Evolutionary conservation across 192 early-diverging fungal genomes (phyloP).

Genomic region (Podila horticola): DNA sequence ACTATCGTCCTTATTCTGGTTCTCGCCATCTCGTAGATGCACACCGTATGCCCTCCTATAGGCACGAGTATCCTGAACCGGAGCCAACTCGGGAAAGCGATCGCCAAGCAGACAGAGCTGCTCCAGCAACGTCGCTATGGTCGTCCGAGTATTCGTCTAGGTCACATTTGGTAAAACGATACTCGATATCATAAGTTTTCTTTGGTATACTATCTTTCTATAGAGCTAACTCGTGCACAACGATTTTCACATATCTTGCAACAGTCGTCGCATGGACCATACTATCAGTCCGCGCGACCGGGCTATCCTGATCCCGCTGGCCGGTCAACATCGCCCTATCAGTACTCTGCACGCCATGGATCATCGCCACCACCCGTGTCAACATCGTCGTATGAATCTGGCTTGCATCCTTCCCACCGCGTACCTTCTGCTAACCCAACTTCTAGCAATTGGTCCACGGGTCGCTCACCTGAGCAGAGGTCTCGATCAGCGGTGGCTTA

Average conservation of each 20-base stretch:
- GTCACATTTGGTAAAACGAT: constrained; percentile 18
- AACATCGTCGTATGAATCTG: not conserved
- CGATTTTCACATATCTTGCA: not conserved
- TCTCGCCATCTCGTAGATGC: constrained; percentile 14
- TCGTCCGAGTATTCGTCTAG: constrained; percentile 24
- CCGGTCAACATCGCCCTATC: constrained; percentile 3
- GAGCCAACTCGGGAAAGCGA: not conserved
- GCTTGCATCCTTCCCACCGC: constrained; percentile 1
- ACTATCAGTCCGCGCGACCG: not conserved
- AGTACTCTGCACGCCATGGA: not conserved
- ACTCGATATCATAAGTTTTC: not conserved
- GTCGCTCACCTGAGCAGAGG: constrained; percentile 26
- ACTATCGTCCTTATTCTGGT: constrained; percentile 31
- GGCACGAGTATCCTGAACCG: constrained; percentile 21
- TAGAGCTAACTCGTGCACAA: not conserved
- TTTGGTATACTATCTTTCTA: not conserved
- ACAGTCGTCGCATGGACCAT: not conserved
- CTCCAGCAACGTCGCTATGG: not conserved
- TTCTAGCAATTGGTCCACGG: constrained; percentile 17
- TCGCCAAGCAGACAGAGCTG: not conserved
- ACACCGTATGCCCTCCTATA: constrained; percentile 7
- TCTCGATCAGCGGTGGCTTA: constrained; percentile 17
- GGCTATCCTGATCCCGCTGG: no score
- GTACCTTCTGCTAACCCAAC: constrained; percentile 7
- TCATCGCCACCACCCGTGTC: not conserved